Percentiles rank a stretch among this genome's conserved stretches.
phyloP scores from a whole-genome alignment of 1,284 basidiomycete genomes.

The Moesziomyces globuligerus region DNA sequence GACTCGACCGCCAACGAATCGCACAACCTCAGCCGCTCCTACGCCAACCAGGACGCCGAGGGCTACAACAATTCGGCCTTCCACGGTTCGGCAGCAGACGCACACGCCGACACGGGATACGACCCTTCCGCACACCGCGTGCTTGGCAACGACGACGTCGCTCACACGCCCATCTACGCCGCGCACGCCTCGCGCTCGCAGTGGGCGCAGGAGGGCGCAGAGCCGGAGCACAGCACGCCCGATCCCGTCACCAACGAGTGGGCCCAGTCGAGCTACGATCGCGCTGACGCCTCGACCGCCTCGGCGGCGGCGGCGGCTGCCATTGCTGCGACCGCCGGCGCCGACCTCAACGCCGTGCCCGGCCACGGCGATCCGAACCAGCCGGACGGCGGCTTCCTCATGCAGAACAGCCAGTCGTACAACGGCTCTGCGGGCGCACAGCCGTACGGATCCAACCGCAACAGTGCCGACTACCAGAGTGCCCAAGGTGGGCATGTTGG shows the following conservation, averaged over 20 bases:
- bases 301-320: constrained; percentile 47
- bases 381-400: constrained; percentile 35
- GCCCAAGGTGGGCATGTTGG: constrained; percentile 25
- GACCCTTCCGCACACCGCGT: constrained; percentile 14
- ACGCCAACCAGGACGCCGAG: constrained; percentile 17
- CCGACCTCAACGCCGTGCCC: constrained; percentile 36
- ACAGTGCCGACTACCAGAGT: constrained; percentile 38
- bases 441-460: constrained; percentile 32
- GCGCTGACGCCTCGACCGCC: constrained; percentile 11
- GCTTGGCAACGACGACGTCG: constrained; percentile 21
- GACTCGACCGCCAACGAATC: constrained; percentile 32
- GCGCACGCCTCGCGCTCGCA: constrained; percentile 38
- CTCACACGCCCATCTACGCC: constrained; percentile 48
- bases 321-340: constrained; percentile 39
- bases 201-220: constrained; percentile 28
- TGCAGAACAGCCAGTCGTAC: constrained; percentile 38
- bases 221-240: constrained; percentile 3
- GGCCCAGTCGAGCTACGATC: constrained; percentile 33
- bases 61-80: constrained; percentile 13
- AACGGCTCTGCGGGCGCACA: constrained; percentile 18
- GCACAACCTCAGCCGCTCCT: constrained; percentile 20
- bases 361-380: constrained; percentile 25
- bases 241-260: constrained; percentile 38
- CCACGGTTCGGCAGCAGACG: constrained; percentile 13
- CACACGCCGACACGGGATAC: constrained; percentile 28